Conservation (phyloP, 2,329 filamentous ascomycete species). For the Rutstroemia sp. region DNA sequence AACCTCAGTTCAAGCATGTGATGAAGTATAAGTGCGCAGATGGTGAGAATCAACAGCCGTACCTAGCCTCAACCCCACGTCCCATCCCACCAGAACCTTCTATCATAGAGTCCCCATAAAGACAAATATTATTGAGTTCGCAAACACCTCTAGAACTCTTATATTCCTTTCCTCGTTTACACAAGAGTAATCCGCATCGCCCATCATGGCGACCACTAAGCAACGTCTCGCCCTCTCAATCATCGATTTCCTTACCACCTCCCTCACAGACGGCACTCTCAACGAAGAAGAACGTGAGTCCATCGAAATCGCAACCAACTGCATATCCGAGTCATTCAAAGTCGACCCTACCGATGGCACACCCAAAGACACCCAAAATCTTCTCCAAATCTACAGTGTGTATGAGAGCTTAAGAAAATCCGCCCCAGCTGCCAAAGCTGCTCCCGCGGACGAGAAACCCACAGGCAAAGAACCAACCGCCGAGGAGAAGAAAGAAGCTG, state of each 20-base stretch:
- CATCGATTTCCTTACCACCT: slow-evolving; percentile 86
- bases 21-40: too few relatives aligned
- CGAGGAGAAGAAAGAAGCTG: slow-evolving; percentile 70
- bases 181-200: neutral
- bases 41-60: neutral
- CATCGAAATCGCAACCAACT: slow-evolving; percentile 89
- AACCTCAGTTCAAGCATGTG: too few relatives aligned
- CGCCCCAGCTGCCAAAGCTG: slow-evolving; percentile 31
- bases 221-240: slow-evolving; percentile 95
- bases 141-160: too few relatives aligned
- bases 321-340: slow-evolving; percentile 92
- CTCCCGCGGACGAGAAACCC: slow-evolving; percentile 35
- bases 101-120: neutral
- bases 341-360: slow-evolving; percentile 76
- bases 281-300: slow-evolving; percentile 83
- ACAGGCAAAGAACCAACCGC: slow-evolving; percentile 32
- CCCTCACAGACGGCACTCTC: slow-evolving; percentile 81
- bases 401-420: slow-evolving; percentile 83
- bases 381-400: slow-evolving; percentile 86
- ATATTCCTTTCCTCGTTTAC: too few relatives aligned
- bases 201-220: slow-evolving; percentile 30
- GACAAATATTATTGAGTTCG: too few relatives aligned
- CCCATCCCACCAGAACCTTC: neutral
- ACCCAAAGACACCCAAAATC: slow-evolving; percentile 78
- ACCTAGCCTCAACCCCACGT: neutral